Percentiles rank a stretch among this genome's conserved stretches.
Conservation (phyloP, 495 filamentous ascomycete species). For the Xylaria curta region DNA sequence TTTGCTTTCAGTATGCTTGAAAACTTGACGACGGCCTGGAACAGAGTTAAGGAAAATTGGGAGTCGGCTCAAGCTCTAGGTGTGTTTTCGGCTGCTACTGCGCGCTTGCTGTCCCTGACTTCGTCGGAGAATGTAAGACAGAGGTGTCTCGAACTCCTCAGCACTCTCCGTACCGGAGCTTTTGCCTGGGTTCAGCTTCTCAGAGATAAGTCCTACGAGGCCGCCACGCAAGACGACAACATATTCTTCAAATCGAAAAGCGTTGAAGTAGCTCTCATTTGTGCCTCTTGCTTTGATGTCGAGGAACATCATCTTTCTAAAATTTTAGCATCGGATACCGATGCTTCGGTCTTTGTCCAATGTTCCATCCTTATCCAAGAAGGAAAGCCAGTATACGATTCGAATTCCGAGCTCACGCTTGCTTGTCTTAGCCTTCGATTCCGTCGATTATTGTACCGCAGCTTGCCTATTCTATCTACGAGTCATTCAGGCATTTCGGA, state of each 20-base stretch:
- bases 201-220: conserved; percentile 31
- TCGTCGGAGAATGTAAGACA: conserved; percentile 7
- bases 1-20: conserved; percentile 30
- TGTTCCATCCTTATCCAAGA: conserved; percentile 51
- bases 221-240: conserved; percentile 29
- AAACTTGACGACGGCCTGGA: conserved; percentile 33
- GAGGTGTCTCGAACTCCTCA: conserved; percentile 36
- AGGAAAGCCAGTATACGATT: conserved; percentile 17
- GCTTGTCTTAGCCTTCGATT: conserved; percentile 39
- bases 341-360: conserved; percentile 44
- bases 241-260: conserved; percentile 36
- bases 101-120: conserved; percentile 48
- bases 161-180: conserved; percentile 31
- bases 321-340: conserved; percentile 28
- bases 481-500: conserved; percentile 16
- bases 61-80: conserved; percentile 48
- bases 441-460: conserved; percentile 36
- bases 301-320: conserved; percentile 37
- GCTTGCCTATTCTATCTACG: conserved; percentile 33
- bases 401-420: not conserved
- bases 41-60: conserved; percentile 58
- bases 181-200: conserved; percentile 44
- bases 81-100: conserved; percentile 43
- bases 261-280: conserved; percentile 48
- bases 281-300: conserved; percentile 46